Evolutionary conservation across 805 yeast genomes (phyloP).

Genomic region (Kluyveromyces aestuarii): DNA sequence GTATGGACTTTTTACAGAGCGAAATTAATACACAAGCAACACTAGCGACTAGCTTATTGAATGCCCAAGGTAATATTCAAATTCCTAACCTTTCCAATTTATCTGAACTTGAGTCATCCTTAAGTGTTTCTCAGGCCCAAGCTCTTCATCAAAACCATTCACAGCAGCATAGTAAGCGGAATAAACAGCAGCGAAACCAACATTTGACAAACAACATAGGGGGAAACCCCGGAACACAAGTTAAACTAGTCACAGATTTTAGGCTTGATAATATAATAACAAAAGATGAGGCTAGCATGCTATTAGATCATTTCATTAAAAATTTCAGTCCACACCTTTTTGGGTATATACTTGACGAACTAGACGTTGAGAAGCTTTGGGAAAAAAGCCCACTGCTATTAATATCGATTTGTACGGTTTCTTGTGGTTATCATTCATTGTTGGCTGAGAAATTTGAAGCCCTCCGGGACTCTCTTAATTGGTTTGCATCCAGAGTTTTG

Average conservation of each 20-base stretch:
- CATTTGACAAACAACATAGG: not conserved
- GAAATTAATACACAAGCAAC: slow-evolving; percentile 6
- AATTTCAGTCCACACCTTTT: slow-evolving; percentile 55
- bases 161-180: not conserved
- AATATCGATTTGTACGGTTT: slow-evolving; percentile 51
- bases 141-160: slow-evolving; percentile 3
- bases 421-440: slow-evolving; percentile 50
- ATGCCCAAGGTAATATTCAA: not conserved
- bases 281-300: slow-evolving; percentile 31
- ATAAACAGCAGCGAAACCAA: not conserved
- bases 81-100: not conserved
- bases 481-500: slow-evolving; percentile 27
- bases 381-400: slow-evolving; percentile 46
- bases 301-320: slow-evolving; percentile 43
- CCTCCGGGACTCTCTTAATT: slow-evolving; percentile 28
- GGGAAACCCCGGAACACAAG: not conserved
- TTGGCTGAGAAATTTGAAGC: slow-evolving; percentile 5
- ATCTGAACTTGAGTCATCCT: not conserved
- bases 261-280: slow-evolving; percentile 26
- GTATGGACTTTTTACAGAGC: slow-evolving; percentile 8
- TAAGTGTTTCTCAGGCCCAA: not conserved
- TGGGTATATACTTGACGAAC: slow-evolving; percentile 50
- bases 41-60: not conserved
- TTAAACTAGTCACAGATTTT: slow-evolving; percentile 22
- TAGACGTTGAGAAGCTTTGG: slow-evolving; percentile 44